These are phyloP conservation scores for Sugiyamaella castrensis DNA, from an alignment of 1,139 yeast genomes.

Conservation along the genomic window DNA sequence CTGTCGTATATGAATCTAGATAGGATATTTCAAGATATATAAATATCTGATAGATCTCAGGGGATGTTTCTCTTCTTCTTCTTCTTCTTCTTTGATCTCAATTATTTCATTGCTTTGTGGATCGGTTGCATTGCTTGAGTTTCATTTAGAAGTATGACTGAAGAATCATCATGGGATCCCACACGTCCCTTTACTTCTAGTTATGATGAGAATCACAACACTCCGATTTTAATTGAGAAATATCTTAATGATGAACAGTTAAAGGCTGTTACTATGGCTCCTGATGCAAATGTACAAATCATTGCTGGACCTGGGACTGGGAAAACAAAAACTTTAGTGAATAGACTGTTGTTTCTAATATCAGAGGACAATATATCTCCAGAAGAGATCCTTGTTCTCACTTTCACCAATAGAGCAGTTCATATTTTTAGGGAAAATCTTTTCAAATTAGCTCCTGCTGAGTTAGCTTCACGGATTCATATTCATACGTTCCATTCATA, in stretches of 20 bases:
- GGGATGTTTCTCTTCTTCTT: too few relatives aligned
- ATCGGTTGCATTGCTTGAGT: too few relatives aligned
- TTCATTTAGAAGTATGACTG: too few relatives aligned
- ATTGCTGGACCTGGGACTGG: slow-evolving; percentile 90
- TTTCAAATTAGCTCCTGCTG: slow-evolving; percentile 46
- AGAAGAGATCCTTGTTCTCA: slow-evolving; percentile 66
- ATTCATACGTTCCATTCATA: slow-evolving; percentile 88
- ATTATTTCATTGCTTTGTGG: too few relatives aligned
- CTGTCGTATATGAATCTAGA: too few relatives aligned
- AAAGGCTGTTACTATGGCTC: slow-evolving; percentile 58
- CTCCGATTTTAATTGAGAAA: slow-evolving; percentile 1
- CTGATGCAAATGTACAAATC: slow-evolving; percentile 58
- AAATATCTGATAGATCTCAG: too few relatives aligned
- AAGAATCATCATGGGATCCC: too few relatives aligned
- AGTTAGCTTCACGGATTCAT: slow-evolving; percentile 43
- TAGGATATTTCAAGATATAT: too few relatives aligned
- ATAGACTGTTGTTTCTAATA: slow-evolving; percentile 66
- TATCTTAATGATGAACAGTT: slow-evolving; percentile 55
- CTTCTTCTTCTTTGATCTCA: too few relatives aligned
- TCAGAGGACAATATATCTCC: slow-evolving; percentile 50
- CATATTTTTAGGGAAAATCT: slow-evolving; percentile 52
- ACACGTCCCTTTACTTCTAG: too few relatives aligned
- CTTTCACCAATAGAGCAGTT: slow-evolving; percentile 89
- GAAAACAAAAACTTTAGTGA: slow-evolving; percentile 74
- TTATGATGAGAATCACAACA: too few relatives aligned